Percentiles rank a stretch among this genome's conserved stretches.
These are phyloP conservation scores for Zychaea mexicana DNA, from an alignment of 371 early-diverging fungal genomes.

Conservation along the genomic window DNA sequence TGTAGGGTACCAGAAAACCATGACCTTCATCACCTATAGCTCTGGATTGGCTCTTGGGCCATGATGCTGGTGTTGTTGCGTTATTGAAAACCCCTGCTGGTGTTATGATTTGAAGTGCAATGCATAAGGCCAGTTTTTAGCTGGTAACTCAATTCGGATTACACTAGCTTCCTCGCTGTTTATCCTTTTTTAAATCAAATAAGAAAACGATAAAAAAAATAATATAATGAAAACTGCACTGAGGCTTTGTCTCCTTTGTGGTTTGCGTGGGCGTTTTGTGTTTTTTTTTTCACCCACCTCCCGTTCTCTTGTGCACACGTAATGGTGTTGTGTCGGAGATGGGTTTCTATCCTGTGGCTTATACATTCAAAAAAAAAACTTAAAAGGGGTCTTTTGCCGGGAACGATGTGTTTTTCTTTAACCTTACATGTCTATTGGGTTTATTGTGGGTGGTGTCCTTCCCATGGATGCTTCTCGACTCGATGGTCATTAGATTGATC, in stretches of 20 bases:
- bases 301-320: too few relatives aligned
- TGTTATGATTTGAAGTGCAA: slow-evolving; percentile 55
- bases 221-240: background rate
- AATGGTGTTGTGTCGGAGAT: background rate
- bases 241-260: too few relatives aligned
- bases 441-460: background rate
- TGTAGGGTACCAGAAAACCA: slow-evolving; percentile 45
- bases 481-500: background rate
- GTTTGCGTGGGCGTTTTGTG: background rate
- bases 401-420: background rate
- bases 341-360: background rate
- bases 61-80: slow-evolving; percentile 21
- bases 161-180: slow-evolving; percentile 37
- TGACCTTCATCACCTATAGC: background rate
- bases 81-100: slow-evolving; percentile 46
- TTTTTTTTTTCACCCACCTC: too few relatives aligned
- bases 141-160: slow-evolving; percentile 55
- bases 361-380: background rate
- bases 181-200: background rate
- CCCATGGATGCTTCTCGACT: background rate
- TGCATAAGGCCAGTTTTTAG: slow-evolving; percentile 40
- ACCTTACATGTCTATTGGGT: background rate
- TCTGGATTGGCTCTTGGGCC: background rate
- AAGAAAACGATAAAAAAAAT: slow-evolving; percentile 7
- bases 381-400: background rate